Evolutionary conservation across 179 eudicot genomes (phyloP), one percentile per base, ranked within the genome.

Genomic region (Beta corolliflora): DNA sequence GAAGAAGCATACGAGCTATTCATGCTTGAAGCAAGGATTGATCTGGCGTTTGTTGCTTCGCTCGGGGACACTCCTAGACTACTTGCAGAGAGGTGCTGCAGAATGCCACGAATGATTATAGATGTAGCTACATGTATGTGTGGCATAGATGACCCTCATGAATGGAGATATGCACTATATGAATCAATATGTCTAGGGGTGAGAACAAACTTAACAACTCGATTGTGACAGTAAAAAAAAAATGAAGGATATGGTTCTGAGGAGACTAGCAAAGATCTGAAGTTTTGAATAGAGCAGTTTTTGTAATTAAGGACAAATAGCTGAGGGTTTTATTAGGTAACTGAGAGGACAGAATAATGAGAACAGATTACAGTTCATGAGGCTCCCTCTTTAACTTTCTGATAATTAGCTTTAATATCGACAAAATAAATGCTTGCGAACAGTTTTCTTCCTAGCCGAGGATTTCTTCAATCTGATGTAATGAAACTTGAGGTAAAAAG

Each of bases 1-100:
- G 63, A 23, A 73, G 77, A 54, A 5, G 77, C 77, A 54, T 54
- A 13, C 12, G 59, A 50, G 36, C 23, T 73, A 14, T 54, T 73
- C 77, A 21, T 73, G 46, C 41, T 12, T 53, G 19, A 73, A 11
- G 63, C 63, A 53, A 6, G 44, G 13, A 4, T 73, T 29, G 71
- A 11, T 15, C 7, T 7, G 9, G 41, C 9, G 13, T 54, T 59
- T 54, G 21, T 2, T 73, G 13, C 77, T 73, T 53, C 19, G n/a
- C 44, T 54, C 2, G 16, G 15, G 23, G 63, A 73, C 4, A 29
- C 56, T 53, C 36, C 77, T 73, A 29, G 63, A 6, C 56, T 48
- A 25, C 31, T 50, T 72, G 76, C 76, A 19, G 25, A 52, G 7
- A 46, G 5, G 60, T 73, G 59, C 13, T 13, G 41, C 5, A 36